A percentile compares a stretch with the other conserved stretches of the same genome.
These are phyloP conservation scores for Zizania latifolia DNA, from an alignment of 176 grass and related monocot species.

Conservation along the genomic window DNA sequence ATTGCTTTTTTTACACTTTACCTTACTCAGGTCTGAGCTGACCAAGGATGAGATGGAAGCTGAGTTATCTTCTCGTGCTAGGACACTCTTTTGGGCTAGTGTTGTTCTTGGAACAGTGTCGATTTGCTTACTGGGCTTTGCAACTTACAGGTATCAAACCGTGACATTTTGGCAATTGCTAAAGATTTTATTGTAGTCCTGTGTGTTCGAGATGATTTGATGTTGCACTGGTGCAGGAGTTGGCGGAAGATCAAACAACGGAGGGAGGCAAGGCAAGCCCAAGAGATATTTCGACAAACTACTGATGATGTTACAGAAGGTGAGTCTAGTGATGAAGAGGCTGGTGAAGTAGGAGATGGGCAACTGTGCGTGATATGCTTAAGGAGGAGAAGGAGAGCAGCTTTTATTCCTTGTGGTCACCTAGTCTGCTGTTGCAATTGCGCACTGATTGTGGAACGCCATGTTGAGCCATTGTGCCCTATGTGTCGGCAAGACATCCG, in stretches of 20 bases:
- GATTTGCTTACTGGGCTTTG: constrained; percentile 61
- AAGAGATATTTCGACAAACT: constrained; percentile 40
- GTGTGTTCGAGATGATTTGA: background rate
- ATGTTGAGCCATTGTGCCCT: constrained; percentile 55
- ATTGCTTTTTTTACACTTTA: constrained; percentile 24
- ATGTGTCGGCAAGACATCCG: constrained; percentile 69
- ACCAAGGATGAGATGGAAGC: constrained; percentile 78
- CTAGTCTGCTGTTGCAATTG: constrained; percentile 83
- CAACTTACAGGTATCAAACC: constrained; percentile 58
- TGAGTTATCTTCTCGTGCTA: constrained; percentile 46
- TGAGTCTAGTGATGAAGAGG: constrained; percentile 30
- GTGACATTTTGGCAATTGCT: background rate
- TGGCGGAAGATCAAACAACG: constrained; percentile 53
- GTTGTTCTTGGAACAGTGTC: constrained; percentile 74
- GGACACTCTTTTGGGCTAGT: constrained; percentile 65
- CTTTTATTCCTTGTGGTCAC: constrained; percentile 94
- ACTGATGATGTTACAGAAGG: constrained; percentile 16
- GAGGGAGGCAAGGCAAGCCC: constrained; percentile 46
- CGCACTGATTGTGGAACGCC: constrained; percentile 46
- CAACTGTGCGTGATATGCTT: constrained; percentile 92
- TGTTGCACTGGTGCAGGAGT: constrained; percentile 43
- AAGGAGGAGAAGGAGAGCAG: constrained; percentile 58
- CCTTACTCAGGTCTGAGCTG: constrained; percentile 61
- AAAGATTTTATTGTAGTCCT: background rate
- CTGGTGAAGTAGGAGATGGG: constrained; percentile 49